Percentiles rank a stretch among this genome's conserved stretches.
phyloP scores from a whole-genome alignment of 2,329 filamentous ascomycete species.

The Ilyonectria robusta region DNA sequence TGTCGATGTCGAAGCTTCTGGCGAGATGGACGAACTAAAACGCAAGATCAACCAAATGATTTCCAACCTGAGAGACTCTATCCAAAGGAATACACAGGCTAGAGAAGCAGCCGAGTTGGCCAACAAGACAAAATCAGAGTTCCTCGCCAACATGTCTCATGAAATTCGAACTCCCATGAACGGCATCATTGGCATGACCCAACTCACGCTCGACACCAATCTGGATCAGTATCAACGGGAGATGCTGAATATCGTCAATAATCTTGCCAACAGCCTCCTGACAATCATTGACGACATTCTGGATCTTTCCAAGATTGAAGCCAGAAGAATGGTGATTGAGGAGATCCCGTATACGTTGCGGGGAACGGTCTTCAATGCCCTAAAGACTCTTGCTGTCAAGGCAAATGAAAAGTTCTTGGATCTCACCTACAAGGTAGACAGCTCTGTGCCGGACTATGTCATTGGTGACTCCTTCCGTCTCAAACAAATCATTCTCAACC shows the following conservation, averaged over 20 bases:
- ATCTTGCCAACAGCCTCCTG: constrained; percentile 93
- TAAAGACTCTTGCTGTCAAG: constrained; percentile 97
- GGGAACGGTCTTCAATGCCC: constrained; percentile 96
- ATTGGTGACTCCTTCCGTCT: constrained; percentile 97
- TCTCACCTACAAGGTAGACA: constrained; percentile 93
- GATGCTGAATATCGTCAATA: constrained; percentile 99
- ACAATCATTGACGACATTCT: constrained; percentile 94
- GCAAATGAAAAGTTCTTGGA: constrained; percentile 96
- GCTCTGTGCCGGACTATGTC: constrained; percentile 93
- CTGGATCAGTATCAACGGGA: constrained; percentile 95
- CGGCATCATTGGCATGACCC: constrained; percentile 98
- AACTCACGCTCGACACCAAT: constrained; percentile 94
- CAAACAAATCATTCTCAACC: constrained; percentile 95
- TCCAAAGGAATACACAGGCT: constrained; percentile 95
- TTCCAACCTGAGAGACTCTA: constrained; percentile 93
- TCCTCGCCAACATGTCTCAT: constrained; percentile 69
- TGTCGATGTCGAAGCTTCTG: constrained; percentile 96
- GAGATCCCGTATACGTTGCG: constrained; percentile 96
- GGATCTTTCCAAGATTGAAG: constrained; percentile 87
- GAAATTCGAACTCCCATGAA: constrained; percentile 92
- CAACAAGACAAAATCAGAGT: constrained; percentile 98
- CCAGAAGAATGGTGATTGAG: constrained; percentile 97
- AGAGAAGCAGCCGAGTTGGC: constrained; percentile 96
- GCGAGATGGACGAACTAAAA: constrained; percentile 99
- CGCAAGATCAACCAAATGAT: constrained; percentile 99